A percentile compares a stretch with the other conserved stretches of the same genome.
These are phyloP conservation scores for Malbranchea zuffiana DNA, from an alignment of 2,329 filamentous ascomycete species.

Conservation along the genomic window DNA sequence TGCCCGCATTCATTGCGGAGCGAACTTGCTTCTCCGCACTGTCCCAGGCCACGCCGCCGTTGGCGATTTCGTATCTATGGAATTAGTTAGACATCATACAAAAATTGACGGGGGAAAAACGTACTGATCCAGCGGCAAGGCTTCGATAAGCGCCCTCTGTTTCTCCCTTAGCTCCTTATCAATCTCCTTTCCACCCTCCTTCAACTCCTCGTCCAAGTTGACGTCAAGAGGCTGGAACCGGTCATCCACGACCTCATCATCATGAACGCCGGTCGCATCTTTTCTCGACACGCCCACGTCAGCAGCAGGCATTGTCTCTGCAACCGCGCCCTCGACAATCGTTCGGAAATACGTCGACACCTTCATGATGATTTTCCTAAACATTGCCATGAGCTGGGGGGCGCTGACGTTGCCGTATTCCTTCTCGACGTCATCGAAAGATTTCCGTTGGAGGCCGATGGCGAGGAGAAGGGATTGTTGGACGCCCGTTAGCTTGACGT, in stretches of 20 bases:
- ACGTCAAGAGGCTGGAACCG: constrained; percentile 61
- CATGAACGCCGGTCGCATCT: constrained; percentile 50
- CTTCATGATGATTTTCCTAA: constrained; percentile 91
- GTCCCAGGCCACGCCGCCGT: constrained; percentile 43
- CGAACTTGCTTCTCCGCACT: constrained; percentile 64
- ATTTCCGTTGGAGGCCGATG: constrained; percentile 82
- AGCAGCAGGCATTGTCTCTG: constrained; percentile 51
- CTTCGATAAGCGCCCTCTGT: constrained; percentile 80
- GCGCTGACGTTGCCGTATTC: constrained; percentile 64
- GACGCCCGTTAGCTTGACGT: constrained; percentile 64
- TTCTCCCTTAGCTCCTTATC: constrained; percentile 61
- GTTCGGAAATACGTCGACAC: constrained; percentile 65
- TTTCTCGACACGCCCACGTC: constrained; percentile 28
- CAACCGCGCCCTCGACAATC: constrained; percentile 63
- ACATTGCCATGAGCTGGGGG: constrained; percentile 85
- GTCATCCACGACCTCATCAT: constrained; percentile 55
- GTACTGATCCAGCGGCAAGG: constrained; percentile 77
- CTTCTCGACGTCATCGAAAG: constrained; percentile 65
- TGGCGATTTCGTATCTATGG: constrained; percentile 36
- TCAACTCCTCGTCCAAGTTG: constrained; percentile 68
- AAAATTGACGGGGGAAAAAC: constrained; percentile 24
- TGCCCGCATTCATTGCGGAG: constrained; percentile 33
- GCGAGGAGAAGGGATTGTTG: constrained; percentile 83
- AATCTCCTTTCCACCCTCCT: constrained; percentile 69
- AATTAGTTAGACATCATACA: not conserved